Evolutionary conservation across 495 filamentous ascomycete genomes (phyloP), one percentile per base, ranked within the genome.

Genomic region (Diplogelasinospora grovesii): DNA sequence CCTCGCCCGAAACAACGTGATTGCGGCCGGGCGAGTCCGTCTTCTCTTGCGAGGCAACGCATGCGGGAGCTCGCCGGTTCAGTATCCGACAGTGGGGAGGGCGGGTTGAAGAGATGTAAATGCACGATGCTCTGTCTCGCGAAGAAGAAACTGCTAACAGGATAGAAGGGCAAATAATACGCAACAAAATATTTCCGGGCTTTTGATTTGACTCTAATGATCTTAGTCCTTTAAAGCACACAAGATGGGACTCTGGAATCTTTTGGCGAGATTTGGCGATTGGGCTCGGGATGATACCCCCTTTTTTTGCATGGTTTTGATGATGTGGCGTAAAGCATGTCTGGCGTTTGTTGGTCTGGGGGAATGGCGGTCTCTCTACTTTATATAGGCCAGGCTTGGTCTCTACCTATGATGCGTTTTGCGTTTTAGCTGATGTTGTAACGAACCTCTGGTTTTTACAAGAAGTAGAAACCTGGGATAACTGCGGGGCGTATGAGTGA

Each of bases 11-110:
- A 22, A 30, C n/a, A 36, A 41, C 31, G 18, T 14, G 41, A 38
- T 20, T 4, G 16, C n/a, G 30, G 14, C 10, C 15, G n/a, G 0
- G 24, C 10, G 0, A 33, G 21, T 19, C 52, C 52, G 14, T 26
- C 46, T 2, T 29, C 31, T 7, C 13, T 54, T 6, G 36, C 52
- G 6, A 44, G 56, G 13, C 33, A 48, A n/a, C 49, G 60, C 2
- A 64, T 62, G 60, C 49, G 56, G 6, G 49, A 54, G 18, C 46
- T 61, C 5, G 58, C 60, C 8, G 54, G 55, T 9, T 42, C 47
- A 22, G 41, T 52, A 1, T 28, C 46, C 1, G 51, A 55, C 13
- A 43, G 55, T n/a, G 54, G 44, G 10, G 36, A 43, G 14, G 28
- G 15, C 8, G 15, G 32, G 7, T 13, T 38, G 29, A 46, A 49